Percentiles rank a stretch among this genome's conserved stretches.
Conservation (phyloP, 1,284 basidiomycete species). For the Agaricales sp. region DNA sequence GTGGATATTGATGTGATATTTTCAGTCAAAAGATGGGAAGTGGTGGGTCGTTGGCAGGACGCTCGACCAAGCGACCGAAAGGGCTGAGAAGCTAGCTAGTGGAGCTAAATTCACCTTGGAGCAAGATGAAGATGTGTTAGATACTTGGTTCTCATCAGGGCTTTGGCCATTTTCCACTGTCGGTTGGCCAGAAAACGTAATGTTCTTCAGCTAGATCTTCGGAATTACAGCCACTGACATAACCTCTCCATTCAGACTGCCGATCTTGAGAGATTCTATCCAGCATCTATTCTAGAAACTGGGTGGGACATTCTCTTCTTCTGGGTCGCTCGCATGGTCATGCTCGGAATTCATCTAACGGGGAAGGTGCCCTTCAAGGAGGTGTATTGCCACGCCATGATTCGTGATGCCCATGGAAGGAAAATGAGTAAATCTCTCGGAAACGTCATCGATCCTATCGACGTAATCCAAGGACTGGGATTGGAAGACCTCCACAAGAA, state of each 20-base stretch:
- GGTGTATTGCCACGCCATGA: conserved; percentile 99
- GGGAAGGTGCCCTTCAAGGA: conserved; percentile 92
- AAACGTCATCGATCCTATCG: conserved; percentile 96
- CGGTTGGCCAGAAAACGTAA: conserved; percentile 90
- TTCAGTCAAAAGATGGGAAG: conserved; percentile 56
- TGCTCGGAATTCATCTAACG: conserved; percentile 88
- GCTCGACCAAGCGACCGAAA: conserved; percentile 69
- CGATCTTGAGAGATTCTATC: conserved; percentile 81
- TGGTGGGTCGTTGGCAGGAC: conserved; percentile 91
- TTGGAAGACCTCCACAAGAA: conserved; percentile 86
- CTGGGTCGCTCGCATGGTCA: conserved; percentile 99
- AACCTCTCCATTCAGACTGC: conserved; percentile 35
- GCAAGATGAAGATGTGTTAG: conserved; percentile 96
- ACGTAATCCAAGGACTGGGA: conserved; percentile 84
- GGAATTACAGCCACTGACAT: conserved; percentile 4
- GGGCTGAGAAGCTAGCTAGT: conserved; percentile 67
- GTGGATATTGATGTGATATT: conserved; percentile 3
- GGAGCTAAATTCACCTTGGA: conserved; percentile 70
- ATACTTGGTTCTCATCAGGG: conserved; percentile 99
- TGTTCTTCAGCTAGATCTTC: background rate
- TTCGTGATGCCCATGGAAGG: conserved; percentile 95
- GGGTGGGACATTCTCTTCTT: conserved; percentile 99
- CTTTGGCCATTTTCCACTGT: conserved; percentile 98
- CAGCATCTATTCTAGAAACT: conserved; percentile 85
- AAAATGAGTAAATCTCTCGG: conserved; percentile 99